These are phyloP conservation scores for Colletotrichum sp. DNA, from an alignment of 2,329 filamentous ascomycete species.

Conservation along the genomic window DNA sequence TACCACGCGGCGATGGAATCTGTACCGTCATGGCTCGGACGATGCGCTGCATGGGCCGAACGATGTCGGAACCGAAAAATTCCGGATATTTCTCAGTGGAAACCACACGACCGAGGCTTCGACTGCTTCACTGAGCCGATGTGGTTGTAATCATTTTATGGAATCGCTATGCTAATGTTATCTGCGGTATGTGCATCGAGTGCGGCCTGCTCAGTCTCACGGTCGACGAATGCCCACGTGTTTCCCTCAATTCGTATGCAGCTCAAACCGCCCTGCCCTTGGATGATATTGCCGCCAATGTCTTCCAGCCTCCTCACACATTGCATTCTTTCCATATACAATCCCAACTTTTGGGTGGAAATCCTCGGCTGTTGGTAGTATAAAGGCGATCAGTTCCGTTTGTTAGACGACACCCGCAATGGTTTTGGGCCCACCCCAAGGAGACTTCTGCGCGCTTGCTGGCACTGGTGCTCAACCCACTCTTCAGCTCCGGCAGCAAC, in stretches of 20 bases:
- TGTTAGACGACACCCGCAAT: neutral
- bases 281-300: neutral
- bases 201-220: neutral
- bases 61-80: neutral
- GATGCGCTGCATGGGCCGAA: neutral
- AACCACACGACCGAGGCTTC: neutral
- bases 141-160: neutral
- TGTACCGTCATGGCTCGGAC: neutral
- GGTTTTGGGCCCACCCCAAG: neutral
- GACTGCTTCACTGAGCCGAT: neutral
- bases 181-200: neutral
- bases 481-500: neutral
- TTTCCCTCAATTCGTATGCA: neutral
- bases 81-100: neutral
- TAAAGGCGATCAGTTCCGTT: neutral
- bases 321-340: neutral
- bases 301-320: neutral
- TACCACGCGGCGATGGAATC: neutral
- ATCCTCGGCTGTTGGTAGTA: accelerated
- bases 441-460: neutral
- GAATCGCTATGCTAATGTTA: neutral
- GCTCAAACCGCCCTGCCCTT: neutral
- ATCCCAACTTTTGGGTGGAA: neutral
- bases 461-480: accelerated
- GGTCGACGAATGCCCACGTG: neutral